Evolutionary conservation across 1,284 basidiomycete species (phyloP), one percentile per base, ranked within the genome.

Genomic region (Cystobasidium pallidum): DNA sequence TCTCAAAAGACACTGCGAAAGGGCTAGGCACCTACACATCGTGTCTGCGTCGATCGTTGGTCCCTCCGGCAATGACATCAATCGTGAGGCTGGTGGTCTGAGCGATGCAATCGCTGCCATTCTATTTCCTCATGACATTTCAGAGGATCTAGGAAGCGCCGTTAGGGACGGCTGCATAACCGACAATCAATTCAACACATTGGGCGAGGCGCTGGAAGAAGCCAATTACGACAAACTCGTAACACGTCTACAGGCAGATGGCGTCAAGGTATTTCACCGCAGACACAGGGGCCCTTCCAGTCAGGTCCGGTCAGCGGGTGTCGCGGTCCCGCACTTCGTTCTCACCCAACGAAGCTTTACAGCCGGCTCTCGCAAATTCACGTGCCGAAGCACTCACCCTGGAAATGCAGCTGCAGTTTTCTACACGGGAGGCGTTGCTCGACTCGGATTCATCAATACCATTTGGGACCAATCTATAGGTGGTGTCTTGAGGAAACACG

Each of bases 351-450:
- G 59, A 62, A 62, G 59, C 59, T 47, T 62, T 24, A 43, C 59
- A 17, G 21, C 43, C n/a, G 39, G 59, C 32, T 28, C 59, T 19
- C 59, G 59, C 59, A 62, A 30, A 28, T 62, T 43, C 26, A 62
- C 59, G 15, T 62, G 59, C 59, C 59, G 59, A 26, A 62, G 59
- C 21, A 62, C 59, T 34, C 43, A 41, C 43, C 59, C 59, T 47
- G 59, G 59, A 43, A 62, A 62, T 28, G 59, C 59, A 47, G 59
- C 59, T 15, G 43, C 30, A 41, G 36, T 43, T 26, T 62, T 43
- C 30, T 30, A 47, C 59, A 55, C 34, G 10, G 54, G 54, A 51
- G 17, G 21, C 6, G 49, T 3, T 62, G 45, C 24, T 88, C 90
- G 45, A 66, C 61, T 58, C 57, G 57, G 32, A 19, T 58, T 63